Evolutionary conservation across 495 filamentous ascomycete genomes (phyloP), one percentile per base, ranked within the genome.

Genomic region (Sordaria brevicollis): DNA sequence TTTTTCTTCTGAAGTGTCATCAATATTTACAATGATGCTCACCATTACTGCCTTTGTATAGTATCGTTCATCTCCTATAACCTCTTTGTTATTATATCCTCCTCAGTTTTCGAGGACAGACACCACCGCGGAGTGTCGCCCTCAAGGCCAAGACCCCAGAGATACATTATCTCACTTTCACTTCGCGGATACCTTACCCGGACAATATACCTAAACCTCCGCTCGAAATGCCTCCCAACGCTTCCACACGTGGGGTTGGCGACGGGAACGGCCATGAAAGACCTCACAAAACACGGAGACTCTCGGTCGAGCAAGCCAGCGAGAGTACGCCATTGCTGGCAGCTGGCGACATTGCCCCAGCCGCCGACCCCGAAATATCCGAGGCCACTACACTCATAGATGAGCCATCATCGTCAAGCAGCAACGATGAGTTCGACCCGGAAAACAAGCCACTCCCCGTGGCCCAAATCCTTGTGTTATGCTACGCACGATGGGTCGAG

Each of bases 401-500:
- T 2, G 49, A 57, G 49, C 21, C 10, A 35, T 10, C 35, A 67
- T 57, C 39, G 71, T 69, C 3, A 39, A 72, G 9, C 35, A 71
- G 76, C 38, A 33, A n/a, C 67, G 35, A 37, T 17, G 65, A 73
- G 3, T 62, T 54, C 43, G 79, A 79, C 29, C 67, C 49, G 6
- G 65, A 69, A 4, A 74, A 79, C 69, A 81, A 77, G 67, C 84
- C 88, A 9, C 71, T 92, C 15, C 89, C 89, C 11, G 79, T 79
- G 67, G 25, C 71, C 10, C 90, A 92, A 74, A 85, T 93, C 43
- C 72, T 88, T 43, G 76, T 90, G 4, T 85, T 93, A 25, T 92
- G 90, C 79, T 90, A 85, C 75, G 86, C 87, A 1, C 84, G 89
- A 10, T 76, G 88, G n/a, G 77, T 91, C n/a, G 90, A 93, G 77